Evolutionary conservation across 768 basidiomycete species (phyloP).

Genomic region (Mycena alexandri): DNA sequence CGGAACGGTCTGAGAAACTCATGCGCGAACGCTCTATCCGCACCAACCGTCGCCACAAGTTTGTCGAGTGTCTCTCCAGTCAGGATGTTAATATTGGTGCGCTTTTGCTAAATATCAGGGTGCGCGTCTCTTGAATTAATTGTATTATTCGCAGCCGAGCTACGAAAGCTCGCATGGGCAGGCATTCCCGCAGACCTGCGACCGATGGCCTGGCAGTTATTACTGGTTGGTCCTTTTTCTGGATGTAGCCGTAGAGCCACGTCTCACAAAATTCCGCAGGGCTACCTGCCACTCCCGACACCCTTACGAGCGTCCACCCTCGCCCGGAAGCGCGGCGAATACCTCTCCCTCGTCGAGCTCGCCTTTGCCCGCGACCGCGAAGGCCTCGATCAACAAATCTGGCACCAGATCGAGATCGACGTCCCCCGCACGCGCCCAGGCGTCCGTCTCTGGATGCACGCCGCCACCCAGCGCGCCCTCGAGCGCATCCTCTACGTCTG

Average conservation of each 20-base stretch:
- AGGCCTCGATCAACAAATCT: slow-evolving; percentile 94
- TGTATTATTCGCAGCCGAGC: slow-evolving; percentile 64
- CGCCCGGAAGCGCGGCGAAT: slow-evolving; percentile 92
- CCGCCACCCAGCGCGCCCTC: slow-evolving; percentile 89
- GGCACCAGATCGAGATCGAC: slow-evolving; percentile 99
- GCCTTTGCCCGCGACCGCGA: slow-evolving; percentile 90
- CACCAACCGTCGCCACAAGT: slow-evolving; percentile 83
- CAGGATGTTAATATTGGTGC: slow-evolving; percentile 87
- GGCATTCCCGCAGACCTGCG: slow-evolving; percentile 91
- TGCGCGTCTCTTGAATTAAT: slow-evolving; percentile 4
- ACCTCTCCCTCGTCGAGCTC: slow-evolving; percentile 87
- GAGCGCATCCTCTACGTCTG: slow-evolving; percentile 98
- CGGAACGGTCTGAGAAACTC: slow-evolving; percentile 69
- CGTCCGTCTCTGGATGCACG: slow-evolving; percentile 91
- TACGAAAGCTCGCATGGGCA: slow-evolving; percentile 94
- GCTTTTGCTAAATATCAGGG: slow-evolving; percentile 45
- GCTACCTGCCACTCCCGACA: slow-evolving; percentile 90
- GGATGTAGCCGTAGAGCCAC: background rate
- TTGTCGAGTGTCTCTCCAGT: slow-evolving; percentile 80
- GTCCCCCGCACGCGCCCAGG: slow-evolving; percentile 96
- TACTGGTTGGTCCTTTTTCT: slow-evolving; percentile 72
- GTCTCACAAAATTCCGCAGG: slow-evolving; percentile 59
- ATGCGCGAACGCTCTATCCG: slow-evolving; percentile 82
- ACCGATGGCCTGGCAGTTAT: slow-evolving; percentile 93
- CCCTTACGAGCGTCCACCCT: slow-evolving; percentile 82